Conservation (phyloP, 768 basidiomycete species). For the Strobilomyces confusus region DNA sequence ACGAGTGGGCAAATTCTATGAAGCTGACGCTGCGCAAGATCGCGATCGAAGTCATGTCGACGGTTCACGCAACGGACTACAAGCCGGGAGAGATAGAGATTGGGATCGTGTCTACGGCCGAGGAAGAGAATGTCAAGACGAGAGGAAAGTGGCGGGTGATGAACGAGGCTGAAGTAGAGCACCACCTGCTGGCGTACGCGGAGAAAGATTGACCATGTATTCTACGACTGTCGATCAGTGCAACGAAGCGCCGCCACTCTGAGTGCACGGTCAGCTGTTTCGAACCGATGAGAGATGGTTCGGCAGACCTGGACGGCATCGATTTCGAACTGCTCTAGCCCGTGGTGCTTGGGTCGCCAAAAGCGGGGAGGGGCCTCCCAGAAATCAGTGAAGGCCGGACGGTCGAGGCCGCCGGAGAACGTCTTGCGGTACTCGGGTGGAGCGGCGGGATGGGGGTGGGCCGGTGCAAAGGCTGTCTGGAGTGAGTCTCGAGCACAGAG, state of each 20-base stretch:
- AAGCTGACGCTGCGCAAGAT: conserved; percentile 45
- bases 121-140: conserved; percentile 69
- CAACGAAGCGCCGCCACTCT: conserved; percentile 68
- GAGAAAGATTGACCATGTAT: conserved; percentile 68
- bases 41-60: conserved; percentile 92
- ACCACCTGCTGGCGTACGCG: conserved; percentile 78
- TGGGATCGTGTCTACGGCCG: conserved; percentile 77
- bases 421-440: conserved; percentile 54
- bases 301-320: conserved; percentile 58
- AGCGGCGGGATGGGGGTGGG: conserved; percentile 62
- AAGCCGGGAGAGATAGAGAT: conserved; percentile 96
- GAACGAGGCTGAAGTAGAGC: conserved; percentile 72
- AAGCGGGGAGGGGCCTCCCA: conserved; percentile 66
- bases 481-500: conserved; percentile 5
- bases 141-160: conserved; percentile 78
- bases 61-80: conserved; percentile 93
- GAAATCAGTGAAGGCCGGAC: conserved; percentile 40
- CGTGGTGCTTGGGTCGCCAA: conserved; percentile 48
- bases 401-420: conserved; percentile 41
- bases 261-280: background rate
- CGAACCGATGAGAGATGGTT: background rate
- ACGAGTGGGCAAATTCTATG: background rate
- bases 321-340: conserved; percentile 56
- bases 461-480: conserved; percentile 35
- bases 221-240: conserved; percentile 20